Percentiles rank a stretch among this genome's conserved stretches.
These are phyloP conservation scores for Schizochytrium sp. DNA, from an alignment of 108 stramenopile species.

Conservation along the genomic window DNA sequence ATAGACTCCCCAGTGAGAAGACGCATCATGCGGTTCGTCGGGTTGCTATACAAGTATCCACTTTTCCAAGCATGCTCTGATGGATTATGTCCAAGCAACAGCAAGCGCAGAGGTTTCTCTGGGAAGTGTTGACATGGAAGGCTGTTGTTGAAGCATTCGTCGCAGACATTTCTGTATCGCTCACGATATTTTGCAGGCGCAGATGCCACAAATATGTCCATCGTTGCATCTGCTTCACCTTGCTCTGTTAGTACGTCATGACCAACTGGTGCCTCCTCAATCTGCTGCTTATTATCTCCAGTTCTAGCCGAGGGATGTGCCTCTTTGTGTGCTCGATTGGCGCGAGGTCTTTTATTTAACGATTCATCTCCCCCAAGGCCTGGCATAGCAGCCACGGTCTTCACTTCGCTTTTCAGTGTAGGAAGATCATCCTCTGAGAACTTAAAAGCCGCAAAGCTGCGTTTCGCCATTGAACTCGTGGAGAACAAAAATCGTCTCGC, in stretches of 20 bases:
- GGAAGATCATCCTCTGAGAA: background rate
- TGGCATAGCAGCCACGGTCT: background rate
- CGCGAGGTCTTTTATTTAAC: too few relatives aligned
- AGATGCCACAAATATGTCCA: background rate
- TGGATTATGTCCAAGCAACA: conserved; percentile 41
- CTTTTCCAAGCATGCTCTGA: conserved; percentile 45
- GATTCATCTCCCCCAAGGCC: too few relatives aligned
- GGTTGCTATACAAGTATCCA: conserved; percentile 48
- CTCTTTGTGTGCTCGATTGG: too few relatives aligned
- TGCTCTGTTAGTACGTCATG: background rate
- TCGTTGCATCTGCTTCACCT: background rate
- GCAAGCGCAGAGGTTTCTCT: conserved; percentile 4
- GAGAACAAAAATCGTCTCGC: background rate
- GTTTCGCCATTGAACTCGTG: background rate
- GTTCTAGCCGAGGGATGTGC: too few relatives aligned
- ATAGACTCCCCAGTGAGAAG: conserved; percentile 50
- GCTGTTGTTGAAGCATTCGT: background rate
- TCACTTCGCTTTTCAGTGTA: background rate
- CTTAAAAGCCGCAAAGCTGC: background rate
- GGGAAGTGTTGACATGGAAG: background rate
- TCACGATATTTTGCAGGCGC: conserved; percentile 39
- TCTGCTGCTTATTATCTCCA: background rate
- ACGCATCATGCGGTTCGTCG: conserved; percentile 26
- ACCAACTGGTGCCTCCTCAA: background rate
- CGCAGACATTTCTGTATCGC: background rate